A percentile compares a stretch with the other conserved stretches of the same genome.
Conservation (phyloP, 2,329 filamentous ascomycete genomes). For the Teratosphaeria pseudoeucalypti region DNA sequence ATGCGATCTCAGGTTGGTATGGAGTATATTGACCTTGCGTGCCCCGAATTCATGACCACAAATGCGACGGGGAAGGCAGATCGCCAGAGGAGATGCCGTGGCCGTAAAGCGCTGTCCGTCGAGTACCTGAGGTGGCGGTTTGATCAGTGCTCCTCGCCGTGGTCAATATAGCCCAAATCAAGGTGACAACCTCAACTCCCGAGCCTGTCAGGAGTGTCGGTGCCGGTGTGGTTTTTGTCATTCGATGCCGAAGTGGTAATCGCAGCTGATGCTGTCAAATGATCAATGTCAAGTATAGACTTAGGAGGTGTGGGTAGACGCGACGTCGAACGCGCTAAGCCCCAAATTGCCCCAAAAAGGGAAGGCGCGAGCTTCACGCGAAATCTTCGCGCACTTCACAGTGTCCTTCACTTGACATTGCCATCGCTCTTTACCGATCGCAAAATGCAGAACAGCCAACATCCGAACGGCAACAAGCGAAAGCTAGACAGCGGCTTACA, state of each 20-base stretch:
- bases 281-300: neutral
- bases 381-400: neutral
- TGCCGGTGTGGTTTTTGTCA: neutral
- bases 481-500: constrained; percentile 10
- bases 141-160: neutral
- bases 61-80: no score
- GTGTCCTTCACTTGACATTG: neutral
- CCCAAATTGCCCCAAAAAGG: neutral
- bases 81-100: neutral
- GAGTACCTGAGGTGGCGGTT: neutral
- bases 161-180: neutral
- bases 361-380: neutral
- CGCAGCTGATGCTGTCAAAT: neutral
- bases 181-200: no score
- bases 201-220: no score
- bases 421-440: neutral
- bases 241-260: neutral
- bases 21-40: no score
- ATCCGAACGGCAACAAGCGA: constrained; percentile 1
- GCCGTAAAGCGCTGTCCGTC: neutral
- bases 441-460: neutral
- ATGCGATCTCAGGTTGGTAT: no score
- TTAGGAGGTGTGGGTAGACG: neutral
- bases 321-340: neutral
- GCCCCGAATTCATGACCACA: no score